Conservation (phyloP, 169 alveolate species). For the Cryptosporidium parvum region DNA sequence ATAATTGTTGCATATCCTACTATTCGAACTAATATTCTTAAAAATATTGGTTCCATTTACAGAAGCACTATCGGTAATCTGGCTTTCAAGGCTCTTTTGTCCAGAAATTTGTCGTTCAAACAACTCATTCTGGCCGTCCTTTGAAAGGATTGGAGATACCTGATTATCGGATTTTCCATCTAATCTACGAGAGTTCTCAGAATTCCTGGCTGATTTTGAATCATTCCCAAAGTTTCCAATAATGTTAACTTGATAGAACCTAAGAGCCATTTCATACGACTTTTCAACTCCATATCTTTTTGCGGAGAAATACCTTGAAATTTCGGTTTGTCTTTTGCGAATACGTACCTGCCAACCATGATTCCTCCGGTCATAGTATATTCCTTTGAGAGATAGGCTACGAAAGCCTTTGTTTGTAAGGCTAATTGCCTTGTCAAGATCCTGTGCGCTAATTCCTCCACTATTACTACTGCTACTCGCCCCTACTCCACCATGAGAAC, state of each 20-base stretch:
- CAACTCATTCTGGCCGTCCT: background rate
- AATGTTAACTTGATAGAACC: constrained; percentile 54
- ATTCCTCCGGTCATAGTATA: constrained; percentile 69
- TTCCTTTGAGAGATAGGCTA: constrained; percentile 51
- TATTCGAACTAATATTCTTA: background rate
- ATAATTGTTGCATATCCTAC: background rate
- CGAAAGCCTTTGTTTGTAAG: constrained; percentile 6
- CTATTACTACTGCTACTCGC: background rate
- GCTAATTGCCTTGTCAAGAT: constrained; percentile 11
- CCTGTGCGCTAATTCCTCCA: constrained; percentile 2
- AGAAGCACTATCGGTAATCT: background rate
- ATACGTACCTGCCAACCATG: constrained; percentile 76
- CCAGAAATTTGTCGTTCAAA: background rate
- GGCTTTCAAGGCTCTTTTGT: background rate
- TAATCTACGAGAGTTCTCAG: background rate
- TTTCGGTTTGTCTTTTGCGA: constrained; percentile 65
- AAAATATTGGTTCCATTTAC: background rate
- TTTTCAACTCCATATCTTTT: constrained; percentile 73
- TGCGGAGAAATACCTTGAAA: constrained; percentile 68
- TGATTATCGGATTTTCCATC: background rate
- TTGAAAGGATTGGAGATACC: background rate
- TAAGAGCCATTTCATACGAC: constrained; percentile 72
- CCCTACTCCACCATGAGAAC: background rate
- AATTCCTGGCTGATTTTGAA: background rate
- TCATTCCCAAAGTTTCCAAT: constrained; percentile 37